A percentile compares a stretch with the other conserved stretches of the same genome.
These are phyloP conservation scores for Phytopythium montanum DNA, from an alignment of 352 stramenopile species.

Conservation along the genomic window DNA sequence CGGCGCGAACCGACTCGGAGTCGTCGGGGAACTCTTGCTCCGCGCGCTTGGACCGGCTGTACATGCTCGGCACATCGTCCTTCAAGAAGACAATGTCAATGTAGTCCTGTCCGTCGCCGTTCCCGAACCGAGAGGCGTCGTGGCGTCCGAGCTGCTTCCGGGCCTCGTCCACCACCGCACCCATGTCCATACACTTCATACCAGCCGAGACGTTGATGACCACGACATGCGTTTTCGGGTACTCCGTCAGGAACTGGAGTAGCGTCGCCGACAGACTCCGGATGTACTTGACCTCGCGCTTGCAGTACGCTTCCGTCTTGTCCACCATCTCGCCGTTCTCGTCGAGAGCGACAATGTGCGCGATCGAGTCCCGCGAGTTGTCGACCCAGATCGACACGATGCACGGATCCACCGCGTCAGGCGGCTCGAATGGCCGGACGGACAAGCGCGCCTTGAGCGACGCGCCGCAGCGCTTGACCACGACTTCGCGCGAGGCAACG, in stretches of 20 bases:
- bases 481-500: constrained; percentile 58
- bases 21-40: constrained; percentile 85
- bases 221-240: constrained; percentile 77
- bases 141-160: constrained; percentile 69
- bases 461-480: constrained; percentile 74
- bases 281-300: constrained; percentile 67
- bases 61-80: constrained; percentile 88
- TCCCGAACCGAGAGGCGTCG: constrained; percentile 67
- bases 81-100: constrained; percentile 88
- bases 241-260: constrained; percentile 80
- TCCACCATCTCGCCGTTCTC: constrained; percentile 84
- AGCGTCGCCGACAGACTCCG: constrained; percentile 72
- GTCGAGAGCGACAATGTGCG: constrained; percentile 81
- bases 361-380: constrained; percentile 68
- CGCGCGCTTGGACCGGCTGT: constrained; percentile 79
- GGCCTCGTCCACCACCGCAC: constrained; percentile 80
- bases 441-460: constrained; percentile 62
- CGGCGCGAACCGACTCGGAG: constrained; percentile 69
- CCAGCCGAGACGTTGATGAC: constrained; percentile 88
- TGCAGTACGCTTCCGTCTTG: constrained; percentile 85
- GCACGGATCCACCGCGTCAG: constrained; percentile 72
- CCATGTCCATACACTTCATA: constrained; percentile 90
- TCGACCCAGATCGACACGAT: constrained; percentile 90
- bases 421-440: constrained; percentile 75
- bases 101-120: constrained; percentile 76